These are phyloP conservation scores for Erigeron philadelphicus DNA, from an alignment of 140 eudicot genomes.

Conservation along the genomic window DNA sequence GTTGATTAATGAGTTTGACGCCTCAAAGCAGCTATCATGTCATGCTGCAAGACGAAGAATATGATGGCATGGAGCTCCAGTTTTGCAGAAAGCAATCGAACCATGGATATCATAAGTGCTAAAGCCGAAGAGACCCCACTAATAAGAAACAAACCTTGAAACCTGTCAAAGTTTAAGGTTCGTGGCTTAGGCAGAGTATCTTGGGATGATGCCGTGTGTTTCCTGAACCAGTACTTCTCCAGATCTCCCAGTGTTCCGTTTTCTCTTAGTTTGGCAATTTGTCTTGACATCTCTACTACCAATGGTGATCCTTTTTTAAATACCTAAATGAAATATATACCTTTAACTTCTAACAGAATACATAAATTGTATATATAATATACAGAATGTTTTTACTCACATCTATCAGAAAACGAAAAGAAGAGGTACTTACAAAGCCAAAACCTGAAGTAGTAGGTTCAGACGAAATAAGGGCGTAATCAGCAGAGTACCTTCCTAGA, in stretches of 20 bases:
- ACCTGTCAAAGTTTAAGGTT: slow-evolving; percentile 15
- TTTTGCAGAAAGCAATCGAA: slow-evolving; percentile 11
- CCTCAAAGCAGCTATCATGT: neutral
- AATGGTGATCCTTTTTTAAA: slow-evolving; percentile 39
- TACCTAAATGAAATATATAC: slow-evolving; percentile 15
- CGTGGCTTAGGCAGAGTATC: neutral
- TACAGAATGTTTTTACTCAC: neutral
- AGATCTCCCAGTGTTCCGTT: slow-evolving; percentile 28
- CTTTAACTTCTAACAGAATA: neutral
- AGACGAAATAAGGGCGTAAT: slow-evolving; percentile 1
- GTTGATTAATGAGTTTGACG: neutral
- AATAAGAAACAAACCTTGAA: slow-evolving; percentile 25
- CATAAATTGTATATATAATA: neutral
- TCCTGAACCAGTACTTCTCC: slow-evolving; percentile 34
- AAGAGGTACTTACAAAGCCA: slow-evolving; percentile 14
- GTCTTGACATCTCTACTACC: slow-evolving; percentile 29
- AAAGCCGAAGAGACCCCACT: slow-evolving; percentile 17
- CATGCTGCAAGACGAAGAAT: neutral
- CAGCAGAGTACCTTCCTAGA: neutral
- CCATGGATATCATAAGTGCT: slow-evolving; percentile 22
- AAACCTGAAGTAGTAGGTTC: slow-evolving; percentile 9
- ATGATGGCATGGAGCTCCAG: neutral
- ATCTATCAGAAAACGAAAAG: neutral
- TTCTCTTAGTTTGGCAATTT: slow-evolving; percentile 36
- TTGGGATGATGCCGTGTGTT: neutral